Base-by-base conservation (phyloP, 768 basidiomycete genomes). In the Trichaptum fuscoviolaceum region DNA sequence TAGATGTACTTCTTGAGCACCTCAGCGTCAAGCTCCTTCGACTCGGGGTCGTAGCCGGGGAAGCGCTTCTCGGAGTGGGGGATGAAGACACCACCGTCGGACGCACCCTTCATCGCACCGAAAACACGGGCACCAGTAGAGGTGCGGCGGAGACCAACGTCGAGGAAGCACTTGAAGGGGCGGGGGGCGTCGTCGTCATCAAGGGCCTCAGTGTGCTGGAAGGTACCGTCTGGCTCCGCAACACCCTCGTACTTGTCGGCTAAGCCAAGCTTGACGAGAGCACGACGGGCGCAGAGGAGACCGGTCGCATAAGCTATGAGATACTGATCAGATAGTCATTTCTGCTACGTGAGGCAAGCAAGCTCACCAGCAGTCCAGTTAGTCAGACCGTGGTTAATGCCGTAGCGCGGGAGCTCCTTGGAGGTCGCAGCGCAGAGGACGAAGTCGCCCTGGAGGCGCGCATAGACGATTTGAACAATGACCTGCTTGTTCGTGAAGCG, bases 141-240 rank as follows among this genome's bases (percentile, higher is more conserved):
- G 58, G 97, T 99, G 73, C 96, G 93, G 81, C 89, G 95, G 74
- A 99, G 86, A 80, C 97, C 97, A 77, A 97, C 96, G 77, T 99
- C 97, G 74, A 99, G 94, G 85, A 92, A 99, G 75, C 86, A 88
- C 81, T 98, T 99, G 89, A 99, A 99, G n/a, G 97, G 97, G 66
- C 96, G 87, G 61, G 96, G 96, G 62, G 93, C 93, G 74, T 95
- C 95, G 66, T 98, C 95, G 12, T 87, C 93, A 64, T 93, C 94
- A 66, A 95, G 83, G 63, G 86, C 79, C 80, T 98, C 93, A n/a
- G 90, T 96, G 73, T 95, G 69, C 64, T 82, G 79, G 72, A 96
- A 77, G 27, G 90, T 89, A 69, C 97, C 97, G 74, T 96, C 91
- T 23, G 97, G 91, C 79, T 98, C 95, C 35, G 85, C 75, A 64